These are phyloP conservation scores for Xylaria multiplex DNA, from an alignment of 2,329 filamentous ascomycete genomes.

Conservation along the genomic window DNA sequence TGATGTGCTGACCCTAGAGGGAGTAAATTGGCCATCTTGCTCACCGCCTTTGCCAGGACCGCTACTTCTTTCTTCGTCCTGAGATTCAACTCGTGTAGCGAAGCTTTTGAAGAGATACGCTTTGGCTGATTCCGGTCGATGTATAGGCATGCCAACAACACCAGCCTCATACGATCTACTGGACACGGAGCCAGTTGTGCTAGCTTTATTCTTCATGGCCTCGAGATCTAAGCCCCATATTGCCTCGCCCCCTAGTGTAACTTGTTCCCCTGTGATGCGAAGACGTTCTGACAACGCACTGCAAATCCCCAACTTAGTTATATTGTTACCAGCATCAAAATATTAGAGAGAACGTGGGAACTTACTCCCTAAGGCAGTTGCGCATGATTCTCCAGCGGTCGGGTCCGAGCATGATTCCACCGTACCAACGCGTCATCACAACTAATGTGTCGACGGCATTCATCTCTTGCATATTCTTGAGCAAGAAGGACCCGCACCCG, in stretches of 20 bases:
- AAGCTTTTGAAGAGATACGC: constrained; percentile 70
- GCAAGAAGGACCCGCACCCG: constrained; percentile 66
- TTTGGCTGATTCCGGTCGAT: constrained; percentile 75
- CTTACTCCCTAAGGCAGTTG: constrained; percentile 61
- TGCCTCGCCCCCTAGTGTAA: constrained; percentile 60
- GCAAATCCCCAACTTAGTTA: constrained; percentile 16
- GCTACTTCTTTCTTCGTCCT: constrained; percentile 28
- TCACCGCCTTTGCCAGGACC: constrained; percentile 3
- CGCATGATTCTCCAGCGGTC: constrained; percentile 72
- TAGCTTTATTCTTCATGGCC: constrained; percentile 56
- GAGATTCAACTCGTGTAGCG: constrained; percentile 52
- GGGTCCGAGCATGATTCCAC: constrained; percentile 68
- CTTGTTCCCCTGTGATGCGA: constrained; percentile 55
- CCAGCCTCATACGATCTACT: constrained; percentile 47
- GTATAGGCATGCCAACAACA: constrained; percentile 72
- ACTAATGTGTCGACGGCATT: constrained; percentile 63
- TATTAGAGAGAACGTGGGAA: neutral
- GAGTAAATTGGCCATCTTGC: constrained; percentile 15
- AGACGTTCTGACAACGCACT: constrained; percentile 62
- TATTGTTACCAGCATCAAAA: too few species aligned
- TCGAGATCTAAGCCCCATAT: constrained; percentile 70
- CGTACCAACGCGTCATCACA: constrained; percentile 71
- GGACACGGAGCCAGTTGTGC: constrained; percentile 43
- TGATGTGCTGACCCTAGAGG: constrained; percentile 31
- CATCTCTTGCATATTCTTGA: constrained; percentile 63